Evolutionary conservation across 306 rosid genomes (phyloP).

Genomic region (Purshia tridentata): DNA sequence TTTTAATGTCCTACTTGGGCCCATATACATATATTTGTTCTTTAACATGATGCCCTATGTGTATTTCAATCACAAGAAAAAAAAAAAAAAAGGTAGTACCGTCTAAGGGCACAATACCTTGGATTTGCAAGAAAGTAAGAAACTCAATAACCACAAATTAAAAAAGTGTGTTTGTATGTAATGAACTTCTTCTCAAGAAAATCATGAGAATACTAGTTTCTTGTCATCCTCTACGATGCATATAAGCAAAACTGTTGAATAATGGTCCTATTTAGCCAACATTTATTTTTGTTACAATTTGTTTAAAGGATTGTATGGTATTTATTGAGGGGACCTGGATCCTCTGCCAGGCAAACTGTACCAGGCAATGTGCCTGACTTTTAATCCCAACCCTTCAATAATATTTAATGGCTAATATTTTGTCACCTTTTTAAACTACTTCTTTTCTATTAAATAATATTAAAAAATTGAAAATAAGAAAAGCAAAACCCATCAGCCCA

Average conservation of each 20-base stretch:
- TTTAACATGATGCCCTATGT: not conserved
- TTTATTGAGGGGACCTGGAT: no score
- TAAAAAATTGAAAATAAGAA: no score
- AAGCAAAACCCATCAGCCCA: no score
- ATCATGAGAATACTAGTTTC: not conserved
- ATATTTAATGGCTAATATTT: no score
- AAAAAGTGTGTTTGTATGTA: not conserved
- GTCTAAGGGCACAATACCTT: not conserved
- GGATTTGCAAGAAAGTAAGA: slow-evolving; percentile 1
- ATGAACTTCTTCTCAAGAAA: not conserved
- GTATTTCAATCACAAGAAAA: not conserved
- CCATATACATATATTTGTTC: not conserved
- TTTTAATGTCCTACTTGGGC: not conserved
- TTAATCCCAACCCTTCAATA: no score
- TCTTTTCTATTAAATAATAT: no score
- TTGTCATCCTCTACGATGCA: not conserved
- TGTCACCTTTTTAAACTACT: no score
- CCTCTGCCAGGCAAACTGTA: no score
- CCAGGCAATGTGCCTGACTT: no score
- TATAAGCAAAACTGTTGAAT: not conserved
- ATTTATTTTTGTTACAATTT: not conserved
- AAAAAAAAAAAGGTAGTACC: not conserved
- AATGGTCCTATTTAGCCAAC: not conserved
- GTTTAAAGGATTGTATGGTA: not conserved
- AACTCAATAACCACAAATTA: not conserved